Evolutionary conservation across 306 rosid species (phyloP), one percentile per base, ranked within the genome.

Genomic region (Datisca glomerata): DNA sequence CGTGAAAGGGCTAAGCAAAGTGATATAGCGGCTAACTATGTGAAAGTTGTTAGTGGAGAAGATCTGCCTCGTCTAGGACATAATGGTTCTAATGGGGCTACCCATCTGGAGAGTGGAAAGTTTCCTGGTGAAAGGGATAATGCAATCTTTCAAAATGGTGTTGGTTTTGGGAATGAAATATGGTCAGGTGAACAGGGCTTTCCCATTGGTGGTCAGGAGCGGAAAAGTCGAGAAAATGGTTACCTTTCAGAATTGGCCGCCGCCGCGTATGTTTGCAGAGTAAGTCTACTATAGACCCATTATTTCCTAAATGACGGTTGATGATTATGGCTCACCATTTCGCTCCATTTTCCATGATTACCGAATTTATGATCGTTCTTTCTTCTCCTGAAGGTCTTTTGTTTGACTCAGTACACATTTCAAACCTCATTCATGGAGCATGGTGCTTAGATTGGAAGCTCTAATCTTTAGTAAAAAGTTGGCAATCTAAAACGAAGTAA

Each of bases 201-300:
- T 60, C 79, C 98, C 29, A 69, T 91, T 24, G 96, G 98, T 24
- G 94, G 93, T 65, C 85, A 78, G 16, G 94, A 84, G 67, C 68
- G 92, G 45, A 82, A 70, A 32, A 84, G 98, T 61, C 75, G 93
- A 56, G 56, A 60, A 71, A 78, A 81, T 55, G 93, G 96, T 43
- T 78, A 84, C 70, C 76, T 91, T 41, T 84, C 96, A 20, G 98
- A 91, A 71, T 75, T 91, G 71, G 98, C 98, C 54, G 98, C 96
- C 34, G 98, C 95, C 8, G 98, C 96, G 41, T 91, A 77, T 33
- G 96, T 91, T 66, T 91, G 96, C 67, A 65, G 95, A 78, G 98
- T 89, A 57, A 72, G 78, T 57, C n/a, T n/a, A n/a, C n/a, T n/a
- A n/a, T n/a, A n/a, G n/a, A n/a, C n/a, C n/a, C n/a, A n/a, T n/a